Evolutionary conservation across 371 early-diverging fungal species (phyloP).

Genomic region (Lichtheimia ramosa): DNA sequence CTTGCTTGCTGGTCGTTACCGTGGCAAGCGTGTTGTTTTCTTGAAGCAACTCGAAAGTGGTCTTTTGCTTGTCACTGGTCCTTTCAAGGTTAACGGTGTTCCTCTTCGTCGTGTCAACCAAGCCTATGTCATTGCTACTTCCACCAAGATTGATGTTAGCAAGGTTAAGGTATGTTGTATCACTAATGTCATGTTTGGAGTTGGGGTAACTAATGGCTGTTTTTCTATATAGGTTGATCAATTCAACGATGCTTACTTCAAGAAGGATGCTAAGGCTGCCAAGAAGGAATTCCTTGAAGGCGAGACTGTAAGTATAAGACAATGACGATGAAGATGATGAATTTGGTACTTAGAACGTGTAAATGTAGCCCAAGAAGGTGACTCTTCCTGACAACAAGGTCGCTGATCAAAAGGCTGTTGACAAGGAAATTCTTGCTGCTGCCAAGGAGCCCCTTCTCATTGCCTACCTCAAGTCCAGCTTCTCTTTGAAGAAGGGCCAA

Average conservation of each 20-base stretch:
- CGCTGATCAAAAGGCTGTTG: constrained; percentile 88
- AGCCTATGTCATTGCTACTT: constrained; percentile 98
- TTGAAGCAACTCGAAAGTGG: constrained; percentile 96
- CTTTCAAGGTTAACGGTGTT: constrained; percentile 97
- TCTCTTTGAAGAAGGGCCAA: constrained; percentile 93
- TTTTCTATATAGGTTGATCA: constrained; percentile 55
- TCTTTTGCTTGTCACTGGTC: constrained; percentile 95
- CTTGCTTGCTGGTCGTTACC: constrained; percentile 94
- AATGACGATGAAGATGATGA: neutral
- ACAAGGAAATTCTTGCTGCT: constrained; percentile 77
- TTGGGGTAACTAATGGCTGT: too few species aligned
- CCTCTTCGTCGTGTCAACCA: constrained; percentile 98
- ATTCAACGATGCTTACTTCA: constrained; percentile 94
- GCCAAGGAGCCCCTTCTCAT: constrained; percentile 83
- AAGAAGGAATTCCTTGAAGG: constrained; percentile 90
- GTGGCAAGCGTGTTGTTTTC: constrained; percentile 98
- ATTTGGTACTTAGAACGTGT: neutral
- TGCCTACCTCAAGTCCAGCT: constrained; percentile 84
- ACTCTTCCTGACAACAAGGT: constrained; percentile 68
- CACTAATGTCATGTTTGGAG: too few species aligned
- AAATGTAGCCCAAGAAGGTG: constrained; percentile 54
- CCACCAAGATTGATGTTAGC: constrained; percentile 92
- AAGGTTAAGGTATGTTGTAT: constrained; percentile 58
- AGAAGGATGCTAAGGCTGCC: constrained; percentile 69
- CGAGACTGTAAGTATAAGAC: constrained; percentile 41